Percentiles rank a stretch among this genome's conserved stretches.
These are phyloP conservation scores for Pedinophyceae sp. DNA, from an alignment of 139 green algal genomes.

Conservation along the genomic window DNA sequence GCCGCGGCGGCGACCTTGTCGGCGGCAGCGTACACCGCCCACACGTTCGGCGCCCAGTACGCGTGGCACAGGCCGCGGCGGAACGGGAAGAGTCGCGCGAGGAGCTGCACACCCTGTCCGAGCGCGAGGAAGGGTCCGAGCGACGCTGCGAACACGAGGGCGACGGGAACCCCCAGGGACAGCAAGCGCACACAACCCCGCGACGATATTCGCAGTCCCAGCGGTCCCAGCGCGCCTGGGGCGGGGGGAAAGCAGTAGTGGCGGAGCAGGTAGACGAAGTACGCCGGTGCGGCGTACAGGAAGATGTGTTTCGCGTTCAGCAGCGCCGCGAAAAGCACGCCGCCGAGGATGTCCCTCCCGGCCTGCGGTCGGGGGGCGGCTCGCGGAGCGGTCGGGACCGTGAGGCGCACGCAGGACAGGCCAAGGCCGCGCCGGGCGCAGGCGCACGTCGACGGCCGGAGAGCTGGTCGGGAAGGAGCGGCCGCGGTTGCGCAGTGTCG, in stretches of 20 bases:
- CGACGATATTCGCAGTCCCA: no score
- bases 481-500: no score
- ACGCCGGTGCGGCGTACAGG: slow-evolving; percentile 60
- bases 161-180: slow-evolving; percentile 25
- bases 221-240: no score
- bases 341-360: slow-evolving; percentile 6
- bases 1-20: slow-evolving; percentile 48
- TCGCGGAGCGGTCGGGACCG: no score
- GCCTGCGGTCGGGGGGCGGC: no score
- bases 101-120: slow-evolving; percentile 16
- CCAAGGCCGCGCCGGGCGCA: no score
- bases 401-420: no score
- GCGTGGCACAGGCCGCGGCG: slow-evolving; percentile 70
- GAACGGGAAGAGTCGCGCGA: slow-evolving; percentile 81
- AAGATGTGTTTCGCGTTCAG: slow-evolving; percentile 92
- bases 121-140: slow-evolving; percentile 54
- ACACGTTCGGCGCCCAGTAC: slow-evolving; percentile 92
- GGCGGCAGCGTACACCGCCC: slow-evolving; percentile 68
- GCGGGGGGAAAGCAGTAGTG: slow-evolving; percentile 25
- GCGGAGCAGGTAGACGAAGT: slow-evolving; percentile 58
- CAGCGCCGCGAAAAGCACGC: slow-evolving; percentile 59
- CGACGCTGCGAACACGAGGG: slow-evolving; percentile 27
- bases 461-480: no score
- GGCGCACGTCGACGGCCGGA: no score
- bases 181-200: no score